These are phyloP conservation scores for Tricholoma matsutake DNA, from an alignment of 768 basidiomycete species.

Conservation along the genomic window DNA sequence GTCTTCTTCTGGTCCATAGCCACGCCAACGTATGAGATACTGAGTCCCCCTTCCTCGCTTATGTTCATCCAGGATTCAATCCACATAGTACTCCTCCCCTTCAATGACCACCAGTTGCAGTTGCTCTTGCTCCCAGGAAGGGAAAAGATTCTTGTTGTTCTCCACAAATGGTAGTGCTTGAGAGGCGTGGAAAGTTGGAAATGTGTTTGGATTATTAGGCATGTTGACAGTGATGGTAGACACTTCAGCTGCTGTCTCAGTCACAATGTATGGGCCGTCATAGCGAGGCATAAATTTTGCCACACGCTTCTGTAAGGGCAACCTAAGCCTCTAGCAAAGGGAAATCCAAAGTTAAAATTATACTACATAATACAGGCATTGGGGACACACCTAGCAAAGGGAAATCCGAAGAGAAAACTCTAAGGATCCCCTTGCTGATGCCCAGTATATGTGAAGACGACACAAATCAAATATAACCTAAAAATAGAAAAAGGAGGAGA, in stretches of 20 bases:
- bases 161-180: conserved; percentile 20
- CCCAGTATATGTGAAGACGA: no score
- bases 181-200: conserved; percentile 35
- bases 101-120: conserved; percentile 23
- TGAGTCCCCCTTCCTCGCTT: conserved; percentile 23
- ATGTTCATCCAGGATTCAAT: conserved; percentile 26
- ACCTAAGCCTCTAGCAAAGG: no score
- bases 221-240: conserved; percentile 22
- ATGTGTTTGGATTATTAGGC: conserved; percentile 12
- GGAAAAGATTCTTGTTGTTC: conserved; percentile 31
- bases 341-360: no score
- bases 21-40: conserved; percentile 30
- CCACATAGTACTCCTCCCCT: conserved; percentile 24
- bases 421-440: no score
- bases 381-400: no score
- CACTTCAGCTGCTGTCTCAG: conserved; percentile 6
- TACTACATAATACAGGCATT: no score
- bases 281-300: conserved; percentile 37
- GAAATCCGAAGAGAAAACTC: no score
- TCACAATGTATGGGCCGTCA: conserved; percentile 25
- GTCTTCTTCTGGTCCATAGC: no score
- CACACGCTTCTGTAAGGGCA: no score
- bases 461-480: no score
- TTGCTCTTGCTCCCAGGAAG: conserved; percentile 14
- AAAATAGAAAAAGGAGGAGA: no score